Percentiles rank a stretch among this genome's conserved stretches.
These are phyloP conservation scores for Calonectria hawksworthii DNA, from an alignment of 2,329 filamentous ascomycete genomes.

Conservation along the genomic window DNA sequence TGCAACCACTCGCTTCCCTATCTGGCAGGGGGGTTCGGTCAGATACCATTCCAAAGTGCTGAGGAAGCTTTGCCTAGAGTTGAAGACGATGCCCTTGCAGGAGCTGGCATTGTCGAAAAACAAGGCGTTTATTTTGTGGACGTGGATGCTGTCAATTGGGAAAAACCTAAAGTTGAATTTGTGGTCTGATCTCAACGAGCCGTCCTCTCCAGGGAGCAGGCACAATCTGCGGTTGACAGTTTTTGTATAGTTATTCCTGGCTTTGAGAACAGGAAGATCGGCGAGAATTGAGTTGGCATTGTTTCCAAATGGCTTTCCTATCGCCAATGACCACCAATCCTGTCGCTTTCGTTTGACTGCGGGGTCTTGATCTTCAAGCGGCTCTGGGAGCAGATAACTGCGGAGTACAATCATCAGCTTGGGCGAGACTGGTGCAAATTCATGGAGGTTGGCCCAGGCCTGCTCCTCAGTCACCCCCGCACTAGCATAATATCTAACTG, in stretches of 20 bases:
- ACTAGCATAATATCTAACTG: conserved; percentile 5
- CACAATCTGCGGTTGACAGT: neutral
- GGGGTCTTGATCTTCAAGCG: conserved; percentile 38
- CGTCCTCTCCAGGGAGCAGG: neutral
- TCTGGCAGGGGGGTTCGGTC: neutral
- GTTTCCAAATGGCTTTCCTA: neutral
- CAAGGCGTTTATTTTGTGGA: neutral
- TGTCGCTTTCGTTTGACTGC: neutral
- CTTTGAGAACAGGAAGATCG: neutral
- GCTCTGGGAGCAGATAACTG: conserved; percentile 32
- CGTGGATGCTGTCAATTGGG: neutral
- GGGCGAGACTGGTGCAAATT: conserved; percentile 48
- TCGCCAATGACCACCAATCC: neutral
- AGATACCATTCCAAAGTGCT: neutral
- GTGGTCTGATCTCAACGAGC: neutral
- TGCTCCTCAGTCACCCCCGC: conserved; percentile 27
- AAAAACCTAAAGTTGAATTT: conserved; percentile 1
- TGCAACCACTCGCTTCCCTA: neutral
- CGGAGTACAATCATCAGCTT: conserved; percentile 47
- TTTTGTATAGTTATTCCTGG: neutral
- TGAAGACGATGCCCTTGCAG: neutral
- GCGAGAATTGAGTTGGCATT: neutral
- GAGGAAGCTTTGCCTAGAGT: neutral
- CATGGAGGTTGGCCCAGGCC: conserved; percentile 38
- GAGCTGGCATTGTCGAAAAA: neutral